Evolutionary conservation across 257 asterid genomes (phyloP).

Genomic region (Rhazya stricta): DNA sequence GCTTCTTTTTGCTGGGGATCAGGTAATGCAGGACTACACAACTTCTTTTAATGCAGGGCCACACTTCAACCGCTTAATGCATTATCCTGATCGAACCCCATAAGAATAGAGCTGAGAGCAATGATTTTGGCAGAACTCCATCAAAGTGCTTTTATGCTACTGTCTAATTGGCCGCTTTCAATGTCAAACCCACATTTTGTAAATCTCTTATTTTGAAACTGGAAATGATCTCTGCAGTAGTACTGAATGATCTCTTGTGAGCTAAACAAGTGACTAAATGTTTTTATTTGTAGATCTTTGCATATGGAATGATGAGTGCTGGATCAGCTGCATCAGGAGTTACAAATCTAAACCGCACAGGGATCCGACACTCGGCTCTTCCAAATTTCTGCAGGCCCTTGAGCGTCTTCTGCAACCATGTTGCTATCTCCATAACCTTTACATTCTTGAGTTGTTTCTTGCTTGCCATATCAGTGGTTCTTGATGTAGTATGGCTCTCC

Average conservation of each 20-base stretch:
- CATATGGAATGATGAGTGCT: constrained; percentile 74
- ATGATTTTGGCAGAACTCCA: not conserved
- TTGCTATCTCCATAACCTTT: constrained; percentile 69
- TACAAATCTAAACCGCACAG: constrained; percentile 70
- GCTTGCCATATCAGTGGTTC: constrained; percentile 54
- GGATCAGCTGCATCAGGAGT: constrained; percentile 92
- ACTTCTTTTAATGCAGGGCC: not conserved
- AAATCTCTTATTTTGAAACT: too few relatives aligned
- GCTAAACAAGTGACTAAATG: not conserved
- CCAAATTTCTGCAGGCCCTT: constrained; percentile 86
- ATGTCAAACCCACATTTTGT: too few relatives aligned
- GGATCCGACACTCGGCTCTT: constrained; percentile 63
- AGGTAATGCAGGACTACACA: constrained; percentile 35
- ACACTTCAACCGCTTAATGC: too few relatives aligned
- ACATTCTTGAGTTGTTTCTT: constrained; percentile 59
- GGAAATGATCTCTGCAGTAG: too few relatives aligned
- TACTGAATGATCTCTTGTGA: not conserved
- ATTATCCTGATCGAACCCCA: not conserved
- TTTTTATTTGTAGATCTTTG: constrained; percentile 42
- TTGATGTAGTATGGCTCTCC: constrained; percentile 62
- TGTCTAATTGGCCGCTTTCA: too few relatives aligned
- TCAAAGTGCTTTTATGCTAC: too few relatives aligned
- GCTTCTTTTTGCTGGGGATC: constrained; percentile 81
- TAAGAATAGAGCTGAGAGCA: not conserved
- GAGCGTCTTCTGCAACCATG: constrained; percentile 59